These are phyloP conservation scores for Botryotinia narcissicola DNA, from an alignment of 2,329 filamentous ascomycete species.

Conservation along the genomic window DNA sequence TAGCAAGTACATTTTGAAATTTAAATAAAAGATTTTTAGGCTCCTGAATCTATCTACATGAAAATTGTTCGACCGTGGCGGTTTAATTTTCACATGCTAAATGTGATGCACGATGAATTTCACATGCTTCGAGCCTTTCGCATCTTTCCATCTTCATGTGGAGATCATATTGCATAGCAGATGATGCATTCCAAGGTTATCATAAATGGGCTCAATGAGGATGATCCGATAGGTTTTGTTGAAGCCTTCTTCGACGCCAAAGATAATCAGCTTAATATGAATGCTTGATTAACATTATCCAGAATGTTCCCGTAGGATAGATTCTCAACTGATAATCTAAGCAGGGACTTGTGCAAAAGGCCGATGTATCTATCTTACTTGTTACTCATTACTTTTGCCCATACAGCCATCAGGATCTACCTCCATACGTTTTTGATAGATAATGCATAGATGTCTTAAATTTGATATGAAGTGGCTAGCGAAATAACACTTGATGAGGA, in stretches of 20 bases:
- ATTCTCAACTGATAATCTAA: neutral
- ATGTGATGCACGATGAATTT: neutral
- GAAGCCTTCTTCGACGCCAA: neutral
- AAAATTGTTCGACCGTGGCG: too few species aligned
- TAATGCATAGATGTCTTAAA: neutral
- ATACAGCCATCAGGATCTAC: neutral
- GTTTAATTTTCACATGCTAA: constrained; percentile 4
- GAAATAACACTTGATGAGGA: neutral
- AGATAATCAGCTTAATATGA: neutral
- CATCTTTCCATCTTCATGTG: neutral
- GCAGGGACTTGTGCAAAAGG: neutral
- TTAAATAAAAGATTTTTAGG: neutral
- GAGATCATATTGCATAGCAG: neutral
- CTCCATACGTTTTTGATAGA: neutral
- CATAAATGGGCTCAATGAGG: neutral
- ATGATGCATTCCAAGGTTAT: neutral
- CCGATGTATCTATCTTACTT: neutral
- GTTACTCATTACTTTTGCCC: neutral
- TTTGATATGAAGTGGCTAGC: neutral
- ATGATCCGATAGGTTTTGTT: neutral
- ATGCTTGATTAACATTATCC: neutral
- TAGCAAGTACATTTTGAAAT: constrained; percentile 5
- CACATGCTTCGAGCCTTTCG: neutral
- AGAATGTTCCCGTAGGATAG: neutral
- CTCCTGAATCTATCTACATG: neutral